phyloP scores from a whole-genome alignment of 2,329 filamentous ascomycete genomes.

The Arthrinium puccinioides region DNA sequence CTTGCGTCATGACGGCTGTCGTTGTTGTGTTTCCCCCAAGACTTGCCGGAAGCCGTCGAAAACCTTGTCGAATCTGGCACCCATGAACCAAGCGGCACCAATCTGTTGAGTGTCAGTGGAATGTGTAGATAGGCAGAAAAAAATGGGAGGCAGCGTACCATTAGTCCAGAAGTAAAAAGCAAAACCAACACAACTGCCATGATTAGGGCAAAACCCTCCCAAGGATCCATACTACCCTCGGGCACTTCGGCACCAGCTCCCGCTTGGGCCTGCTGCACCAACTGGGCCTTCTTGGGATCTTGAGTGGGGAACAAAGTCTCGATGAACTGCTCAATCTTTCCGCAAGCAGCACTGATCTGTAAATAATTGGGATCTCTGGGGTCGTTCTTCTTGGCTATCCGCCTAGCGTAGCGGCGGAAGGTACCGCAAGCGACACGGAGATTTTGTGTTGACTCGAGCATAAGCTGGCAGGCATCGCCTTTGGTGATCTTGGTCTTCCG shows the following conservation, averaged over 20 bases:
- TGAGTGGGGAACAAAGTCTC: slow-evolving; percentile 87
- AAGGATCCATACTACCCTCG: no score
- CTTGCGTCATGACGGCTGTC: slow-evolving; percentile 2
- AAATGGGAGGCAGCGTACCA: slow-evolving; percentile 53
- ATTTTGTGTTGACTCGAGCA: slow-evolving; percentile 91
- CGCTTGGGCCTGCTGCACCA: slow-evolving; percentile 25
- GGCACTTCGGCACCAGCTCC: slow-evolving; percentile 27
- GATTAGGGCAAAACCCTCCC: slow-evolving; percentile 60
- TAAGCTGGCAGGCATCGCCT: slow-evolving; percentile 83
- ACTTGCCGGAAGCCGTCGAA: slow-evolving; percentile 20
- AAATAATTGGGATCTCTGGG: slow-evolving; percentile 88
- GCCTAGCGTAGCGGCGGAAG: slow-evolving; percentile 70
- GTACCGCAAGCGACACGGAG: slow-evolving; percentile 71
- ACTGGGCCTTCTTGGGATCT: slow-evolving; percentile 53
- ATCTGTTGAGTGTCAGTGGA: slow-evolving; percentile 45
- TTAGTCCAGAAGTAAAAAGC: slow-evolving; percentile 61
- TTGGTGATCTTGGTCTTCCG: slow-evolving; percentile 95
- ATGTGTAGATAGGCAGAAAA: not conserved
- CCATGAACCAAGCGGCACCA: slow-evolving; percentile 68
- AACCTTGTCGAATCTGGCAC: slow-evolving; percentile 74
- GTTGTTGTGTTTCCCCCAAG: not conserved
- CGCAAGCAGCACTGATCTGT: slow-evolving; percentile 84
- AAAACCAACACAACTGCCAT: slow-evolving; percentile 62
- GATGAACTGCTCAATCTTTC: slow-evolving; percentile 92
- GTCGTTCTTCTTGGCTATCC: slow-evolving; percentile 90